Base-by-base conservation (phyloP, 148 eudicot species). In the Pharnaceum exiguum region DNA sequence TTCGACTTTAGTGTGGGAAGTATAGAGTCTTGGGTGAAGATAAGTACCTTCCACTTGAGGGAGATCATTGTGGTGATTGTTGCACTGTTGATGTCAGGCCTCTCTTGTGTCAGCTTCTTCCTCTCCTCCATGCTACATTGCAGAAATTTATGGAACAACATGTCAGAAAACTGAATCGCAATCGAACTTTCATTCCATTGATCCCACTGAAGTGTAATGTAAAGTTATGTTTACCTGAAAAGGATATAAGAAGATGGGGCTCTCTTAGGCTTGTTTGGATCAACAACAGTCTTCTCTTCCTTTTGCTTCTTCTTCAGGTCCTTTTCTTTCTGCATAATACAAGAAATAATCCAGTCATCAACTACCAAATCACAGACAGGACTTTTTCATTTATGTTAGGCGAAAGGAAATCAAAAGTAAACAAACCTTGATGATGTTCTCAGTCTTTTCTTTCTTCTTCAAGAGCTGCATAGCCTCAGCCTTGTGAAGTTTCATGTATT, bases 361-460 rank as follows among this genome's bases (percentile, higher is more conserved):
- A 32, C 43, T 18, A 3, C 15, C 40, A n/a, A 17, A 35, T 25
- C 29, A 24, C 24, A 64, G 19, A 3, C 1, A 5, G 12, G n/a
- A 9, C n/a, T 3, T 23, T 38, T 11, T 46, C 39, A n/a, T 47
- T 10, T 13, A 9, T 4, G 17, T 24, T 18, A 10, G 2, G n/a
- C 11, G 22, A 44, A 0, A 25, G 21, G 1, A 28, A 7, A 38
- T 0, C n/a, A 29, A 29, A 0, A 19, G 16, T 5, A 18, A 7
- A 27, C 9, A 48, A 30, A 89, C 97, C 97, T 90, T 91, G 10
- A 91, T 91, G 24, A 91, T 67, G 67, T 74, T 77, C 19, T 82
- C 90, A 50, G 90, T 76, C 75, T 85, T 87, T 64, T 91, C 96
- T 52, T 91, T 91, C 87, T 91, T 91, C 62, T 81, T 91, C 18